Base-by-base conservation (phyloP, 306 rosid species). In the Hippophae gyantsensis region DNA sequence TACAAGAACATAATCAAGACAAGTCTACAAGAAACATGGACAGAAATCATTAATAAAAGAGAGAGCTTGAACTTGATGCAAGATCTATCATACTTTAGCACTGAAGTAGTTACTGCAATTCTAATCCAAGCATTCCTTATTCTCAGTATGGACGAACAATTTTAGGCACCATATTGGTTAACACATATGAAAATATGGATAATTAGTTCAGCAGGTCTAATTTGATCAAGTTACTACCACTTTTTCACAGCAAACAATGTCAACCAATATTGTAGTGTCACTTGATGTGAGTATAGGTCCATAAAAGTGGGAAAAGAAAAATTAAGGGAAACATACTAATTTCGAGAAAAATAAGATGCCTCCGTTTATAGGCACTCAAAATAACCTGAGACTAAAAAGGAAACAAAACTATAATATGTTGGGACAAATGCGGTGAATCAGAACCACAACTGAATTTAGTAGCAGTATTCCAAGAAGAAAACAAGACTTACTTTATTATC, bases 401-500 rank as follows among this genome's bases (percentile, higher is more conserved):
- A 23, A 23, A 23, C 6, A 41, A 53, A 41, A 26, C 0, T 3
- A 25, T 3, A 53, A 5, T 14, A 51, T 51, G 55, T n/a, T 51
- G 40, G 9, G 11, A 58, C 43, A 10, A 4, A 56, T 27, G 48
- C 13, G 42, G 52, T 50, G 13, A 54, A 23, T 12, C 23, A 49
- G n/a, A 12, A 50, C 48, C 23, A 55, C 7, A 55, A 44, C 6
- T 10, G 18, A 9, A 18, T 32, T 43, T 59, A 23, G 66, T 43
- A 10, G 38, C 38, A 13, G 41, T 60, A 8, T 38, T 61, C 64
- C 50, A 52, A 45, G 45, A 68, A 61, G 3, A 32, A 68, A 63
- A 64, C 52, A 60, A 40, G 43, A 52, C 69, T 67, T 61, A 79
- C 80, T 70, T 75, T 69, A 52, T 60, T 58, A n/a, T 68, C 73